Evolutionary conservation across 1,139 yeast species (phyloP).

Genomic region (Yamadazyma triangularis): DNA sequence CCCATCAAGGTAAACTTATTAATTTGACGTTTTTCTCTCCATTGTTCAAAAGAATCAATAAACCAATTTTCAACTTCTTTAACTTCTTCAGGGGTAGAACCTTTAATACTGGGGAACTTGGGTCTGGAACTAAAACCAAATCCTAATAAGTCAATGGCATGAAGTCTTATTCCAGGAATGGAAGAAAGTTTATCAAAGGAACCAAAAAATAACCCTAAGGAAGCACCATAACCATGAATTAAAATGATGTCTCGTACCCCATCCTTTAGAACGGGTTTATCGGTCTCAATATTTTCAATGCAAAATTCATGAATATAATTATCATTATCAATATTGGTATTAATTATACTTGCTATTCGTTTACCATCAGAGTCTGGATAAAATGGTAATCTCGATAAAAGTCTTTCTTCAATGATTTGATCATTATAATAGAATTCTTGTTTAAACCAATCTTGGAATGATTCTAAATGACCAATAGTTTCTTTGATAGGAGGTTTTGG

Average conservation of each 20-base stretch:
- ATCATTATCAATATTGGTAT: slow-evolving; percentile 46
- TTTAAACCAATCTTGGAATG: slow-evolving; percentile 36
- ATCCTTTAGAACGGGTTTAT: slow-evolving; percentile 8
- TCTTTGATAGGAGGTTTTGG: no score
- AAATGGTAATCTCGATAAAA: slow-evolving; percentile 50
- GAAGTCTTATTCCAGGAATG: slow-evolving; percentile 40
- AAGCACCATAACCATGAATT: slow-evolving; percentile 47
- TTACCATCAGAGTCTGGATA: slow-evolving; percentile 51
- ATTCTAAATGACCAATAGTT: no score
- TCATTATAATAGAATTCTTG: slow-evolving; percentile 28
- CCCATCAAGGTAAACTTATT: slow-evolving; percentile 71
- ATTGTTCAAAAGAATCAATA: slow-evolving; percentile 73
- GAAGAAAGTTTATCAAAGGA: slow-evolving; percentile 36
- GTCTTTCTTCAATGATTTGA: slow-evolving; percentile 24
- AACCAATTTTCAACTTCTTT: slow-evolving; percentile 67
- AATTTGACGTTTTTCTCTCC: slow-evolving; percentile 62
- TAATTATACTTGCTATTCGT: slow-evolving; percentile 42
- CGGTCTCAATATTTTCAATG: slow-evolving; percentile 23
- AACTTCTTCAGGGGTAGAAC: slow-evolving; percentile 26
- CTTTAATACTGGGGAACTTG: slow-evolving; percentile 28
- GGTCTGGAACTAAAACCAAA: slow-evolving; percentile 45
- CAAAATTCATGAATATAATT: slow-evolving; percentile 57
- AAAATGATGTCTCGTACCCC: slow-evolving; percentile 33
- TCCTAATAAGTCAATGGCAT: slow-evolving; percentile 43
- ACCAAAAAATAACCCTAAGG: slow-evolving; percentile 39